Percentiles rank a stretch among this genome's conserved stretches.
These are phyloP conservation scores for Medicago arabica DNA, from an alignment of 306 rosid genomes.

Conservation along the genomic window DNA sequence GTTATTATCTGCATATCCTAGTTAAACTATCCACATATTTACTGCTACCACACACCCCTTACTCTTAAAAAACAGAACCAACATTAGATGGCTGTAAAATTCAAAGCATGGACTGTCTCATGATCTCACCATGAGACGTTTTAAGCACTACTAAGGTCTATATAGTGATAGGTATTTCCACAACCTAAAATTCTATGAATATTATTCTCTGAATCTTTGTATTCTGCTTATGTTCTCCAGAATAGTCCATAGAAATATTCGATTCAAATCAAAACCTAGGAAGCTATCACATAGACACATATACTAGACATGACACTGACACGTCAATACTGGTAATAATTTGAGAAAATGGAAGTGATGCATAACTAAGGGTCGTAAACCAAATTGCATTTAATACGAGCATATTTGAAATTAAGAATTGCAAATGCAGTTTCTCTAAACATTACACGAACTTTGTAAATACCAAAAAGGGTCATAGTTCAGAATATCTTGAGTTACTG, in stretches of 20 bases:
- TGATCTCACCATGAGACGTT: conserved; percentile 3
- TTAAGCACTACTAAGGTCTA: background rate
- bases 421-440: background rate
- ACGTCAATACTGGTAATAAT: background rate
- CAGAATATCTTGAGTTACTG: conserved; percentile 22
- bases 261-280: background rate
- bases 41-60: background rate
- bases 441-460: conserved; percentile 4
- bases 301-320: background rate
- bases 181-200: background rate
- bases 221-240: background rate
- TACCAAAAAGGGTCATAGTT: background rate
- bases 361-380: background rate
- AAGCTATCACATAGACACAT: background rate
- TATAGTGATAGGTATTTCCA: background rate
- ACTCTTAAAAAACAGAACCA: background rate
- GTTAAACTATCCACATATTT: background rate
- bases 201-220: conserved; percentile 7
- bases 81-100: conserved; percentile 27
- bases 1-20: conserved; percentile 19
- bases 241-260: conserved; percentile 7
- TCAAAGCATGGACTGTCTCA: conserved; percentile 13
- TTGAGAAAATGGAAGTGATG: background rate
- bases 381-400: conserved; percentile 1
- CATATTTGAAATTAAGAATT: conserved; percentile 10